These are phyloP conservation scores for Geranium incanum DNA, from an alignment of 441 rosid species.

Conservation along the genomic window DNA sequence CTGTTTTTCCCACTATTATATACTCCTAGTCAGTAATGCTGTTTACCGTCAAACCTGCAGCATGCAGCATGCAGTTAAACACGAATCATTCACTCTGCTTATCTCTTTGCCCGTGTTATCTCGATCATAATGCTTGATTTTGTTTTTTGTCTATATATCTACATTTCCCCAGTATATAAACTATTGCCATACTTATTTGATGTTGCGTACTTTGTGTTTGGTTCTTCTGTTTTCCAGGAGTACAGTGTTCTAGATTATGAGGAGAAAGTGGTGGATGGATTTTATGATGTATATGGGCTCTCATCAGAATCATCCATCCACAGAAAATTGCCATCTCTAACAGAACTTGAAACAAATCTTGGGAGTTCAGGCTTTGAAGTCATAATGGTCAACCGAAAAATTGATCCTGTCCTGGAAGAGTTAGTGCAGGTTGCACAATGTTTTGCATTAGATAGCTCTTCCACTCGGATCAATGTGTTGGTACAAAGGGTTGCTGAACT, in stretches of 20 bases:
- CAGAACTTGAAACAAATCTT: slow-evolving; percentile 65
- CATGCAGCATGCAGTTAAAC: neutral
- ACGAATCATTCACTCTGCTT: neutral
- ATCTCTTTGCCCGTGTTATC: neutral
- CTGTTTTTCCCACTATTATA: neutral
- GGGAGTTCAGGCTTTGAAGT: slow-evolving; percentile 69
- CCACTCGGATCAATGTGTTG: slow-evolving; percentile 48
- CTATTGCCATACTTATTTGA: neutral
- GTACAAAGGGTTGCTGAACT: slow-evolving; percentile 84
- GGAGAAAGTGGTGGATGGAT: slow-evolving; percentile 82
- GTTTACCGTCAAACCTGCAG: neutral
- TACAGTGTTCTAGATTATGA: slow-evolving; percentile 87
- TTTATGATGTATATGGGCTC: slow-evolving; percentile 68
- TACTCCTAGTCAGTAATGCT: neutral
- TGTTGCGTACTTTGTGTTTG: slow-evolving; percentile 19
- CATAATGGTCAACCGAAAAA: slow-evolving; percentile 55
- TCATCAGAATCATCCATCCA: slow-evolving; percentile 49
- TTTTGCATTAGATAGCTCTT: slow-evolving; percentile 62
- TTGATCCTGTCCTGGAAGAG: slow-evolving; percentile 71
- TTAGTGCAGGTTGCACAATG: slow-evolving; percentile 75
- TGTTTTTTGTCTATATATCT: slow-evolving; percentile 1
- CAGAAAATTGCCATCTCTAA: slow-evolving; percentile 79
- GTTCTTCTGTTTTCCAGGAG: slow-evolving; percentile 42
- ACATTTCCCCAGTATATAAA: slow-evolving; percentile 1
- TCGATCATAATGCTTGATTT: neutral